Evolutionary conservation across 169 alveolate species (phyloP), one percentile per base, ranked within the genome.

Genomic region (Blepharisma undulans): DNA sequence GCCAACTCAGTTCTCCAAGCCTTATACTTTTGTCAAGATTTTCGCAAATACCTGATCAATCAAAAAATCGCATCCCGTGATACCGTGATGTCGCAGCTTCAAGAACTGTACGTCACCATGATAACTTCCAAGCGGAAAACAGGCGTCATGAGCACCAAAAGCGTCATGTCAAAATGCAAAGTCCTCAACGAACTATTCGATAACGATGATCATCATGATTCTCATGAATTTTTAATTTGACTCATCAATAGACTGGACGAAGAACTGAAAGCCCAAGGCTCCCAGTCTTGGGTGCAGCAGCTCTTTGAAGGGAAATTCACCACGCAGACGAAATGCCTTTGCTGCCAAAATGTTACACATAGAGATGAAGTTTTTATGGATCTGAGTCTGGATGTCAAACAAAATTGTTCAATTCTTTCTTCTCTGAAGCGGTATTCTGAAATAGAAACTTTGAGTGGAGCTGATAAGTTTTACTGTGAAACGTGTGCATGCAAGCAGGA

Each of bases 221-320:
- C 96, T 14, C 98, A 96, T 88, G 98, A 96, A 85, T 96, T 96
- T 84, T 90, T 93, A 27, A 94, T 89, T 19, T 96, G 97, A 96
- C 71, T 90, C 25, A 80, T 96, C 5, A 93, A 94, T 89, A 90
- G 89, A 76, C 72, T 93, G 32, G 88, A 92, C 33, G 96, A 94
- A 19, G 90, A 93, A 66, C 60, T 93, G 18, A 88, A 91, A 74
- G 91, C 88, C 16, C 91, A 91, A 22, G 59, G 34, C 33, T 1
- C 25, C 16, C 29, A 88, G 76, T 79, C 86, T 32, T 95, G 93
- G 91, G 61, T 95, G 2, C 36, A 90, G 74, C 93, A 96, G 18
- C 36, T 96, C 19, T 96, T 96, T 88, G 91, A 91, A 79, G 97
- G 97, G n/a, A 81, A 92, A 48, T 79, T 89, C 74, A 91, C 89